These are phyloP conservation scores for Cryptosporidium canis DNA, from an alignment of 169 alveolate genomes.

Conservation along the genomic window DNA sequence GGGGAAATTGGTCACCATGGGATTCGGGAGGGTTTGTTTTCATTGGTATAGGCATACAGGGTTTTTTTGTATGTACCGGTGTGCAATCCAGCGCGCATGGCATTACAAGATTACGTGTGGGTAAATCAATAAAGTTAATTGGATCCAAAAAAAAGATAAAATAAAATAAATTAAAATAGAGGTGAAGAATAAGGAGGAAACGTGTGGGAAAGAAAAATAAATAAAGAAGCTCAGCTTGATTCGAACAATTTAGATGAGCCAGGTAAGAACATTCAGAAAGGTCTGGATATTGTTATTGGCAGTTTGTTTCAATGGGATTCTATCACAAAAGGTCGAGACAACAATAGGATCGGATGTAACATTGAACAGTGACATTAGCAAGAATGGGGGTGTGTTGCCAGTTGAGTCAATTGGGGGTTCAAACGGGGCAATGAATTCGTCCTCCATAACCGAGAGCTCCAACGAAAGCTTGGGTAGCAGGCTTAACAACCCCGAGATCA, in stretches of 20 bases:
- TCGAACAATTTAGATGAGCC: background rate
- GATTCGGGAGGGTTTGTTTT: background rate
- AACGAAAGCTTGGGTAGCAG: background rate
- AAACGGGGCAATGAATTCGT: background rate
- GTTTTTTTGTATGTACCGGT: background rate
- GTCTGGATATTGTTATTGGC: background rate
- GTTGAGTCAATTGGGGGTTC: background rate
- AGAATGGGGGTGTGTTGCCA: background rate
- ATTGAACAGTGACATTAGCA: background rate
- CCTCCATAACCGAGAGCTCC: background rate
- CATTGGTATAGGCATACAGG: background rate
- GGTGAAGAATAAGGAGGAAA: too few species aligned
- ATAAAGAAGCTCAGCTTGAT: background rate
- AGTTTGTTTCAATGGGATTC: background rate
- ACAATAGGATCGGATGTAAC: conserved; percentile 13
- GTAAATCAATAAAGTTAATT: background rate
- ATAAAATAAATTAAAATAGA: background rate
- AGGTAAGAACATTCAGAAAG: background rate
- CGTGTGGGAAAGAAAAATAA: background rate
- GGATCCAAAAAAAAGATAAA: background rate
- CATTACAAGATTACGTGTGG: conserved; percentile 15
- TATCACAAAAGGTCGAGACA: conserved; percentile 5
- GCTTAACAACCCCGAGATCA: conserved; percentile 5
- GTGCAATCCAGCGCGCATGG: conserved; percentile 21
- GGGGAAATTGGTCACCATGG: too few species aligned